Conservation (phyloP, 2,329 filamentous ascomycete genomes). For the Rutstroemia sydowiana region DNA sequence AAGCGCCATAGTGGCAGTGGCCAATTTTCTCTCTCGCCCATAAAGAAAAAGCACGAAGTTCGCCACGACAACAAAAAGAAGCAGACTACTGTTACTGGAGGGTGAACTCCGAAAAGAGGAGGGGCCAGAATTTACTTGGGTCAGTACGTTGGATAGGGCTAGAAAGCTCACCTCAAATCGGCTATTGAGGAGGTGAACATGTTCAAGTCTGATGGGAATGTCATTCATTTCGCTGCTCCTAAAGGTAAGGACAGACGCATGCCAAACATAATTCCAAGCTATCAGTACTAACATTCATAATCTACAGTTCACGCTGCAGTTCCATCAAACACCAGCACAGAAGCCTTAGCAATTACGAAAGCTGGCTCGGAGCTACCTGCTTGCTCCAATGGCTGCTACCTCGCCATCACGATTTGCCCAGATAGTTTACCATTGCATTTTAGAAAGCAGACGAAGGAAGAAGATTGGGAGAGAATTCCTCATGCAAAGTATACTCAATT, state of each 20-base stretch:
- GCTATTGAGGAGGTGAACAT: constrained; percentile 99
- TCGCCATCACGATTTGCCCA: too few species aligned
- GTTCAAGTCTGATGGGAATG: constrained; percentile 99
- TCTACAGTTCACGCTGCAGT: constrained; percentile 85
- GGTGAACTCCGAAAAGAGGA: constrained; percentile 94
- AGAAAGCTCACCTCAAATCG: constrained; percentile 99
- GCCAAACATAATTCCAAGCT: background rate
- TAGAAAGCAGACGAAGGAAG: too few species aligned
- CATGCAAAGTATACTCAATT: too few species aligned
- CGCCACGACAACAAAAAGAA: too few species aligned
- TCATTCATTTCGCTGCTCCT: constrained; percentile 97
- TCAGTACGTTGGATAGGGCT: constrained; percentile 85
- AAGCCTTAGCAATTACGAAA: constrained; percentile 98
- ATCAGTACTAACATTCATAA: background rate
- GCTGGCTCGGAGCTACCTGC: constrained; percentile 98
- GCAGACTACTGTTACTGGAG: too few species aligned
- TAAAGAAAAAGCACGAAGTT: too few species aligned
- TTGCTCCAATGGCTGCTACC: too few species aligned
- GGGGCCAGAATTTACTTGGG: constrained; percentile 99
- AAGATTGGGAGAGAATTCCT: too few species aligned
- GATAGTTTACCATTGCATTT: too few species aligned
- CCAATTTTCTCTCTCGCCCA: constrained; percentile 55
- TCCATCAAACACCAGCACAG: constrained; percentile 97
- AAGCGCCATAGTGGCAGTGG: constrained; percentile 62
- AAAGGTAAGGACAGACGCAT: constrained; percentile 57